phyloP scores from a whole-genome alignment of 257 asterid species.

The Linderniella brevidens region DNA sequence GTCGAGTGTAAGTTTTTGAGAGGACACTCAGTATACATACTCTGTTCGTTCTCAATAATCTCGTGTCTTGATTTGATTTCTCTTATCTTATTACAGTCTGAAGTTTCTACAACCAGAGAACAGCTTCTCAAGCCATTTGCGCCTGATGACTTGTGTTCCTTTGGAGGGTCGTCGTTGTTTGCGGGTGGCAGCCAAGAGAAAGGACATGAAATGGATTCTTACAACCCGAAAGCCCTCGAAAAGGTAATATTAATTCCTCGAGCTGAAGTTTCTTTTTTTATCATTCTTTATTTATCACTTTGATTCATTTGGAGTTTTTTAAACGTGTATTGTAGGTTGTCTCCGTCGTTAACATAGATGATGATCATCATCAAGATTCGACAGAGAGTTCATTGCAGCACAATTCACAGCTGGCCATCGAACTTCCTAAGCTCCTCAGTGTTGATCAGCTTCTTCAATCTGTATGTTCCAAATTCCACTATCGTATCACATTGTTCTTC shows the following conservation, averaged over 20 bases:
- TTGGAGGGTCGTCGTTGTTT: constrained; percentile 30
- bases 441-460: constrained; percentile 90
- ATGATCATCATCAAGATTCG: constrained; percentile 29
- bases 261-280: neutral
- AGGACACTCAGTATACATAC: constrained; percentile 2
- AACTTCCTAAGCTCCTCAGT: constrained; percentile 51
- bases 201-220: constrained; percentile 15
- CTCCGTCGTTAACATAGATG: constrained; percentile 27
- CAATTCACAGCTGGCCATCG: constrained; percentile 25
- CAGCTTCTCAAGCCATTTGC: constrained; percentile 57
- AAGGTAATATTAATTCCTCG: constrained; percentile 17
- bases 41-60: neutral
- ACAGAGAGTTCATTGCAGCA: constrained; percentile 19
- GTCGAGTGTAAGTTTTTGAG: constrained; percentile 26
- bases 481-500: neutral
- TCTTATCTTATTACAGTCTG: constrained; percentile 28
- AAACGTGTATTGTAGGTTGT: constrained; percentile 25
- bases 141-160: constrained; percentile 46
- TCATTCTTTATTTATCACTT: neutral
- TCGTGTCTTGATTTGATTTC: constrained; percentile 1
- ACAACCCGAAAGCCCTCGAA: constrained; percentile 19
- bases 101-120: constrained; percentile 28
- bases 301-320: constrained; percentile 8
- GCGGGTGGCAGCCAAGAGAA: constrained; percentile 18
- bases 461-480: constrained; percentile 32